These are phyloP conservation scores for Coniella lustricola DNA, from an alignment of 2,329 filamentous ascomycete genomes.

Conservation along the genomic window DNA sequence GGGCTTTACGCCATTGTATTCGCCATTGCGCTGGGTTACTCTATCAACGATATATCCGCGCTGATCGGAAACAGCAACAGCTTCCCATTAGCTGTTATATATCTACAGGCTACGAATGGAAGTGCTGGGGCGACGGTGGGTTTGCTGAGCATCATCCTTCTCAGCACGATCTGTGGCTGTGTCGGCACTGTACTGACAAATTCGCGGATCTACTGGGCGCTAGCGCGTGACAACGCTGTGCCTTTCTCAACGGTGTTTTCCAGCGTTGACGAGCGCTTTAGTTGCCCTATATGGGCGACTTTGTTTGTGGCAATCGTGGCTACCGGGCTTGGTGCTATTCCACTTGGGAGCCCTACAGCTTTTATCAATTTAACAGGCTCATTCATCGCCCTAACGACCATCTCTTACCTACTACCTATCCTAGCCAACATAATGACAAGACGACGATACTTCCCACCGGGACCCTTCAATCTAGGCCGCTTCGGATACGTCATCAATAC, in stretches of 20 bases:
- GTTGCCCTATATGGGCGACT: slow-evolving; percentile 53
- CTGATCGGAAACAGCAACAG: slow-evolving; percentile 44
- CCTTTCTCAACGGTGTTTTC: slow-evolving; percentile 47
- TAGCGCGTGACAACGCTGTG: slow-evolving; percentile 54
- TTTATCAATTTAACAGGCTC: slow-evolving; percentile 52
- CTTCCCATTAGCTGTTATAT: slow-evolving; percentile 59
- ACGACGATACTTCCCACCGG: slow-evolving; percentile 42
- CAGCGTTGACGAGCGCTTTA: slow-evolving; percentile 44
- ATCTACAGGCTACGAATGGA: slow-evolving; percentile 46
- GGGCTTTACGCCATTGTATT: slow-evolving; percentile 44
- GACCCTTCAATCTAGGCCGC: slow-evolving; percentile 46
- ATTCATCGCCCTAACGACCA: slow-evolving; percentile 49
- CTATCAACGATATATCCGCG: slow-evolving; percentile 46
- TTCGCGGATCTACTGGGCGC: slow-evolving; percentile 39
- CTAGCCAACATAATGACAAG: slow-evolving; percentile 45
- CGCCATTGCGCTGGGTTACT: slow-evolving; percentile 44
- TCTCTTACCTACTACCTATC: slow-evolving; percentile 45
- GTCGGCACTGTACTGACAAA: slow-evolving; percentile 33
- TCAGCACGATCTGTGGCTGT: slow-evolving; percentile 42
- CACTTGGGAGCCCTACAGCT: slow-evolving; percentile 45
- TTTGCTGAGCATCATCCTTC: slow-evolving; percentile 49
- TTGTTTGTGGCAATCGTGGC: slow-evolving; percentile 45
- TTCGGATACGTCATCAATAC: slow-evolving; percentile 44
- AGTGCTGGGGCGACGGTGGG: slow-evolving; percentile 44
- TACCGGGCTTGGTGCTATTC: slow-evolving; percentile 49